phyloP scores from a whole-genome alignment of 345 rosid genomes.

The Lepidium sativum region DNA sequence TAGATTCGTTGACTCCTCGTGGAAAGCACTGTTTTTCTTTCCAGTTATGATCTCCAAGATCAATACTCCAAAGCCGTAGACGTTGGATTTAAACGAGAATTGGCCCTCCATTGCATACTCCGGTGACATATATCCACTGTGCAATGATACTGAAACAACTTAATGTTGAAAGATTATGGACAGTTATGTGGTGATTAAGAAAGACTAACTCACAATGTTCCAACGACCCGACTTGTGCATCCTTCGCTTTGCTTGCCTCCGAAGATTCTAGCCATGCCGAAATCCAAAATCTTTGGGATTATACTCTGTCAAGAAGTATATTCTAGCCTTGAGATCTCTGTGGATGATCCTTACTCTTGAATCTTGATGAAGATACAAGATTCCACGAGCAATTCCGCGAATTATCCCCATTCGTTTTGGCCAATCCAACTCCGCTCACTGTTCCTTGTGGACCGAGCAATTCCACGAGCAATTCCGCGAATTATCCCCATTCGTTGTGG shows the following conservation, averaged over 20 bases:
- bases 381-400: conserved; percentile 29
- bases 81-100: conserved; percentile 13
- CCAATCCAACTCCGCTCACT: conserved; percentile 28
- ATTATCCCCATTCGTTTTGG: conserved; percentile 15
- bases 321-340: conserved; percentile 31
- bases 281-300: conserved; percentile 26
- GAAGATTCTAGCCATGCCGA: conserved; percentile 26
- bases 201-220: conserved; percentile 25
- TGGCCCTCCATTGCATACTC: conserved; percentile 27
- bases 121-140: conserved; percentile 26
- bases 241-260: conserved; percentile 21
- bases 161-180: not conserved
- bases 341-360: conserved; percentile 32
- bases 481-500: no score
- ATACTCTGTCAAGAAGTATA: conserved; percentile 26
- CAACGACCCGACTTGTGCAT: conserved; percentile 11
- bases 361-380: conserved; percentile 40
- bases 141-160: not conserved
- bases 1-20: conserved; percentile 8
- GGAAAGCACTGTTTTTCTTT: conserved; percentile 12
- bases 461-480: no score
- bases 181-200: not conserved
- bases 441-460: no score
- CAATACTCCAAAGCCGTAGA: conserved; percentile 27
- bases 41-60: conserved; percentile 24